Evolutionary conservation across 2,329 filamentous ascomycete species (phyloP), one percentile per base, ranked within the genome.

Genomic region (Colletotrichum lupini): DNA sequence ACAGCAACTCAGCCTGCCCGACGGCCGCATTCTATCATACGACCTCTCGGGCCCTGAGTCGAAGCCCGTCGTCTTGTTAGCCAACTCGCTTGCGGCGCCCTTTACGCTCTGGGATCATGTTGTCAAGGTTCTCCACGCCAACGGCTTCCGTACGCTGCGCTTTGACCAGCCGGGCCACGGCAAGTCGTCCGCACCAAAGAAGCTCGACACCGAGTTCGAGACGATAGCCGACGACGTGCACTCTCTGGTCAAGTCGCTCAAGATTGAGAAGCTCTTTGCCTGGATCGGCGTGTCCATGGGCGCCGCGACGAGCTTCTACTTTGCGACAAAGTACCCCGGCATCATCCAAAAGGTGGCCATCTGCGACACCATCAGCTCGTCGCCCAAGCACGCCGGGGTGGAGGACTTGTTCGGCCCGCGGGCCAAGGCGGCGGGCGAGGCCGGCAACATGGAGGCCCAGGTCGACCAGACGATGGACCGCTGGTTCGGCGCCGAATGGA

Each of bases 231-330:
- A 81, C 30, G 83, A 85, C 61, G 81, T 85, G 0, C 67, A 76
- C 53, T 70, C 77, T n/a, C 80, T 86, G 5, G 76, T 86, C 1
- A 58, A 74, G 1, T 73, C 79, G 19, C 78, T 85, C 4, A 74
- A 75, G 7, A 79, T 85, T 37, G 58, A 72, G 5, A 78, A 75
- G 24, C 69, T 85, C 6, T 77, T 83, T 67, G 80, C 81, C 3
- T 87, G 84, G 85, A 77, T 87, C 8, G 85, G 85, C 2, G 83
- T 86, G 1, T 86, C 84, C 12, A 85, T 87, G 83, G 85, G 85
- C 26, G 85, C 82, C 8, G 80, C 83, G 0, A 82, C 79, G 1
- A 82, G 82, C 24, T 76, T 86, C 61, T 80, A 80, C 68, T 86
- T 86, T 74, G 79, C 79, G 1, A 78, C 79, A 5, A 80, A 78